Base-by-base conservation (phyloP, 2,329 filamentous ascomycete genomes). In the Leptographium galeiforme region DNA sequence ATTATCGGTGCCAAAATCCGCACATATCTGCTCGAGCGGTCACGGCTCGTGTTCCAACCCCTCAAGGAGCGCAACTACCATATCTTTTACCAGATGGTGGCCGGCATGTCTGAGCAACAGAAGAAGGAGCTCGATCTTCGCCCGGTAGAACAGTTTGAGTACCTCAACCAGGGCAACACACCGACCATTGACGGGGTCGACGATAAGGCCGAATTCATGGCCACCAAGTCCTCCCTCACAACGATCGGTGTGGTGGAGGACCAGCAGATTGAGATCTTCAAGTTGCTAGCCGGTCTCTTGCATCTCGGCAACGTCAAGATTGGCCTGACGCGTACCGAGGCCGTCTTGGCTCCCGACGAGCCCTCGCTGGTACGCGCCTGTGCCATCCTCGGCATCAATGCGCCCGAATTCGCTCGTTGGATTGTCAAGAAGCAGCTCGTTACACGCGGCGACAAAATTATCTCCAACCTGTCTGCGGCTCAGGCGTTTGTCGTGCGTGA, bases 31-130 rank as follows among this genome's bases (percentile, higher is more conserved):
- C 76, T 98, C 46, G 93, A 98, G 69, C 87, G 93, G 56, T 97
- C 93, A 57, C 85, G 93, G 72, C 75, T 98, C 63, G 93, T 97
- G 18, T 98, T 97, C 70, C 93, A 98, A 67, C 93, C 93, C 44
- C 74, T 96, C 58, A 97, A 95, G 72, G 93, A 98, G 73, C 81
- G 93, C 61, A 98, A 98, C 68, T 98, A 98, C 71, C 93, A 98
- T 70, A 91, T 98, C 63, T 98, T 98, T 72, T 98, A 98, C 69
- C 93, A 98, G 69, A 78, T 98, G 51, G 84, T 96, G 47, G 89
- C 90, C 50, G 93, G 94, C 66, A 87, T 90, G n/a, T 83, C 87
- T 2, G 87, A 95, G 36, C 76, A 81, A 58, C 85, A 96, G 69
- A 84, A 83, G 50, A 79, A 91, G 65, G 84, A 91, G 61, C 77